Base-by-base conservation (phyloP, 768 basidiomycete genomes). In the Kwoniella dendrophila region DNA sequence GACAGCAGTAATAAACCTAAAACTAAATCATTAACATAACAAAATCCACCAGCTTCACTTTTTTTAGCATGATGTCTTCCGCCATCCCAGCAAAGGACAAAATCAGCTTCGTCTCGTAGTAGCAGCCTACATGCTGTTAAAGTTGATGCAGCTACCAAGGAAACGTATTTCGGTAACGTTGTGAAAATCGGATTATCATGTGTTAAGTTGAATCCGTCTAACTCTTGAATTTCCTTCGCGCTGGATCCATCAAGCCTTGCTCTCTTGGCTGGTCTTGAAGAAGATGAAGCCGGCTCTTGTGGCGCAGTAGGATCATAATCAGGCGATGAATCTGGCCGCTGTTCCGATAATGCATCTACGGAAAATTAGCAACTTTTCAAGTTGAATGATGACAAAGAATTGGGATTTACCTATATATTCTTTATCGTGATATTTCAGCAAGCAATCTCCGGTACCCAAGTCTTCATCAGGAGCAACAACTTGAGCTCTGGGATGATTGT, bases 21-120 rank as follows among this genome's bases (percentile, higher is more conserved):
- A 10, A 92, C 84, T 56, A 88, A 87, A 74, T 97, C 94, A 1
- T 91, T 89, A 22, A 97, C 89, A 74, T 96, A 98, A 81, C 94
- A 98, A 79, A 90, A 98, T 0, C 94, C 94, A 3, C 89, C 86
- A 0, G 92, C 92, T 43, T 81, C 82, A 0, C 85, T 83, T 74
- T 90, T 88, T 52, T 86, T 84, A 0, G 90, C 90, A 70, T 96
- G 94, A 70, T 95, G 94, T 70, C 92, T 87, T 12, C 94, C 94
- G 16, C 94, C 94, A 68, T 94, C 93, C 93, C 94, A 96, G 73
- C 85, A 87, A 43, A 98, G 85, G 0, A 88, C 85, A 29, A 90
- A 78, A 29, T 89, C 83, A 4, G 84, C 83, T 1, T 80, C 44
- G 18, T 59, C 62, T 41, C 10, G 44, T 3, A 67, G 61, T 11